Evolutionary conservation across 306 rosid species (phyloP).

Genomic region (Malus fusca): DNA sequence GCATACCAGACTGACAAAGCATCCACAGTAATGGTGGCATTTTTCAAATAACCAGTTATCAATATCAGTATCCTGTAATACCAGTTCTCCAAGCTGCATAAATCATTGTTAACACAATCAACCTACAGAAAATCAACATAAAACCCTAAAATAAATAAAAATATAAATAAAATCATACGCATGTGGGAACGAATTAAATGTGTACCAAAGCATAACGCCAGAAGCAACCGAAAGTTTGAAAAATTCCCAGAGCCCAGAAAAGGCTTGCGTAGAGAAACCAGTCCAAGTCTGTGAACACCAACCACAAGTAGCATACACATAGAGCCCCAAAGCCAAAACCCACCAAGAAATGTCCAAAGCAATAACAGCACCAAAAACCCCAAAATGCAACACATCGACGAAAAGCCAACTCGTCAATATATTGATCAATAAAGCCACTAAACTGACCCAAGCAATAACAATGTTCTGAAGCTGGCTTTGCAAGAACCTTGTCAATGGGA

Average conservation of each 20-base stretch:
- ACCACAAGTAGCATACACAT: slow-evolving; percentile 31
- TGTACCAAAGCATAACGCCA: slow-evolving; percentile 68
- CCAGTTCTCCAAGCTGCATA: slow-evolving; percentile 55
- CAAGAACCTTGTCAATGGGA: slow-evolving; percentile 59
- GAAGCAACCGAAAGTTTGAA: slow-evolving; percentile 57
- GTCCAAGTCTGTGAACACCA: slow-evolving; percentile 66
- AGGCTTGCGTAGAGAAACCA: slow-evolving; percentile 54
- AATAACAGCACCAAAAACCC: slow-evolving; percentile 58
- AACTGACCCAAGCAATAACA: slow-evolving; percentile 48
- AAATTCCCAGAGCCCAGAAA: slow-evolving; percentile 65
- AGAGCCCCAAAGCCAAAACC: slow-evolving; percentile 46
- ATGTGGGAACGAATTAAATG: no score
- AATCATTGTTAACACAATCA: no score
- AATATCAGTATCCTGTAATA: slow-evolving; percentile 56
- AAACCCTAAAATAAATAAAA: background rate
- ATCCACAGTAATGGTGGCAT: slow-evolving; percentile 42
- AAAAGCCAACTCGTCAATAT: slow-evolving; percentile 39
- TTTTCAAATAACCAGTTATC: slow-evolving; percentile 56
- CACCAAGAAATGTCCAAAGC: slow-evolving; percentile 70
- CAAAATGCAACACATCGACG: slow-evolving; percentile 38
- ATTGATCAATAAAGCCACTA: slow-evolving; percentile 33
- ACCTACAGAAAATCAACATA: background rate
- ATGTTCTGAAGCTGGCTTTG: slow-evolving; percentile 57
- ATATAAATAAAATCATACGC: no score
- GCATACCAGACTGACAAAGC: no score